Base-by-base conservation (phyloP, 2,329 filamentous ascomycete species). In the Venturia pyrina region DNA sequence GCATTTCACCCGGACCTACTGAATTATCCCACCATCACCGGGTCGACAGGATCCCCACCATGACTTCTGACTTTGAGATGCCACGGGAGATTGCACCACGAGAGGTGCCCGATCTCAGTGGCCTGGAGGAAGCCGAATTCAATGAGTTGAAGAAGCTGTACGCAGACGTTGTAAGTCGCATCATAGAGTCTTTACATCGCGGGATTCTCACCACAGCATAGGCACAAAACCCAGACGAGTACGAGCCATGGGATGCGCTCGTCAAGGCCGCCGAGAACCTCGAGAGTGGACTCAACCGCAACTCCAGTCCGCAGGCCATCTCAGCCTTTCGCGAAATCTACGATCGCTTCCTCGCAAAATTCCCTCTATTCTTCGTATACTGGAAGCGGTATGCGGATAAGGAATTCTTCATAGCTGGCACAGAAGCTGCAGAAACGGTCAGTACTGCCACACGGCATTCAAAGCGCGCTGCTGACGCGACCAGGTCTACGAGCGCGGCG, bases 351-450 rank as follows among this genome's bases (percentile, higher is more conserved):
- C 88, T 99, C 28, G 86, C 90, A 68, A 97, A 96, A 74, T 99
- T 97, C 70, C 95, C 95, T 2, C 84, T 98, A 13, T 86, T 98
- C 48, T 99, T 98, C 73, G 95, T 93, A 64, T 99, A 98, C 80
- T 99, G 95, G 95, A 98, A 98, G 81, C 98, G 97, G 76, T 99
- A 98, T 83, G 95, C 95, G 73, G 93, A 98, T 73, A 83, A 96
- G 69, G 95, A 99, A 74, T 99, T 99, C 79, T 92, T 92, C 63
- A 96, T 99, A 70, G 92, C 92, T 5, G 95, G 95, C 21, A 96
- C 95, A 5, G 95, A 99, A 80, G 93, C 93, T 56, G 95, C 95
- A 65, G 95, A 98, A 77, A 96, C 97, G 89, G 92, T 96, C 77
- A 73, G 84, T 64, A 66, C 64, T 53, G 21, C 43, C 10, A 56